Evolutionary conservation across 129 eudicot species (phyloP).

Genomic region (Centella asiatica): DNA sequence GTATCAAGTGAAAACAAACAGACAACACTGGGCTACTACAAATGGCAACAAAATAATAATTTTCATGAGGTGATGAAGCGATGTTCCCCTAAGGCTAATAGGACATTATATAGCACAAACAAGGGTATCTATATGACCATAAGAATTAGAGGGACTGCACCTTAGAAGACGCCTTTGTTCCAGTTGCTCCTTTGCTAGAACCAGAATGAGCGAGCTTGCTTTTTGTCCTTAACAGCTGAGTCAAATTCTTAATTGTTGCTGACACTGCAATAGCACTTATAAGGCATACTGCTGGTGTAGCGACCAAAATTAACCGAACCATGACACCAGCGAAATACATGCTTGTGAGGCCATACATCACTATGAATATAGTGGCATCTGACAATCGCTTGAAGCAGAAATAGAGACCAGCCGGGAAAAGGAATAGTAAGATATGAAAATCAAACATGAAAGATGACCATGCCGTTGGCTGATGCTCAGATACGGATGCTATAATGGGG

Average conservation of each 20-base stretch:
- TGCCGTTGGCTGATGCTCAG: slow-evolving; percentile 96
- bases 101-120: slow-evolving; percentile 1
- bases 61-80: too few relatives aligned
- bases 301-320: slow-evolving; percentile 96
- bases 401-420: slow-evolving; percentile 65
- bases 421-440: slow-evolving; percentile 57
- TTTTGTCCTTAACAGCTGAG: slow-evolving; percentile 51
- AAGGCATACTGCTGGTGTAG: slow-evolving; percentile 93
- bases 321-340: slow-evolving; percentile 62
- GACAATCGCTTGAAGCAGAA: slow-evolving; percentile 91
- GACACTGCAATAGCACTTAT: slow-evolving; percentile 96
- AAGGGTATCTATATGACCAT: neutral
- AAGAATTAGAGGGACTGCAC: slow-evolving; percentile 23
- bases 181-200: slow-evolving; percentile 55
- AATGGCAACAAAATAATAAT: too few relatives aligned
- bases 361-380: slow-evolving; percentile 90
- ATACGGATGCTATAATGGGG: slow-evolving; percentile 91
- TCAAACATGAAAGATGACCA: slow-evolving; percentile 99
- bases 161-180: slow-evolving; percentile 72
- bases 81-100: slow-evolving; percentile 1
- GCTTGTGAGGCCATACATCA: slow-evolving; percentile 93
- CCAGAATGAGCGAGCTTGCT: slow-evolving; percentile 36
- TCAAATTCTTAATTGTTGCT: slow-evolving; percentile 80
- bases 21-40: neutral
- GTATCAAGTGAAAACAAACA: neutral